Conservation (phyloP, 2,329 filamentous ascomycete genomes). For the Hypoxylon sp. region DNA sequence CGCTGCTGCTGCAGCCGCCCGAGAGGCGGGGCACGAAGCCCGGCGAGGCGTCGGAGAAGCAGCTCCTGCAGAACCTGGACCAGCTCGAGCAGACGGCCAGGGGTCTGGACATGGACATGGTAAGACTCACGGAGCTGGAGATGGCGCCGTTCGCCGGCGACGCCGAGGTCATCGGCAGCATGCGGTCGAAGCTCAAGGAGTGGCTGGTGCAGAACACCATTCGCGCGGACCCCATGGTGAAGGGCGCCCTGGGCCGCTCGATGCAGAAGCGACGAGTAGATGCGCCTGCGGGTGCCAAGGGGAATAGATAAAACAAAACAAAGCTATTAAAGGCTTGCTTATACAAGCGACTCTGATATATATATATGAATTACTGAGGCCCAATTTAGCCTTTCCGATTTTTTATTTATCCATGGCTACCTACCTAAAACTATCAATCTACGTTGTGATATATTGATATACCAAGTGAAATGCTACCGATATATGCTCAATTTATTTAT, state of each 20-base stretch:
- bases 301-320: conserved; percentile 57
- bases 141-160: conserved; percentile 84
- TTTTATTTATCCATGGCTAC: too few relatives aligned
- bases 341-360: conserved; percentile 6
- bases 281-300: conserved; percentile 68
- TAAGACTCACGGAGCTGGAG: conserved; percentile 77
- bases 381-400: too few relatives aligned
- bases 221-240: conserved; percentile 80
- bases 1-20: conserved; percentile 62
- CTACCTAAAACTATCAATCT: conserved; percentile 3
- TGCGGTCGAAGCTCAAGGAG: conserved; percentile 79
- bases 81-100: conserved; percentile 69
- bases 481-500: too few relatives aligned
- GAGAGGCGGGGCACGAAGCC: conserved; percentile 40
- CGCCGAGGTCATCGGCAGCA: conserved; percentile 65
- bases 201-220: conserved; percentile 91
- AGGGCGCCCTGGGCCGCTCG: conserved; percentile 76
- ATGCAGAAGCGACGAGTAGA: conserved; percentile 69
- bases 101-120: conserved; percentile 73
- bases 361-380: conserved; percentile 6
- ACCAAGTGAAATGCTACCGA: too few relatives aligned
- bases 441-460: conserved; percentile 1
- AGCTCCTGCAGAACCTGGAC: conserved; percentile 69
- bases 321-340: conserved; percentile 1
- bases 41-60: conserved; percentile 55